Conservation (phyloP, 805 yeast genomes). For the Sugiyamaella marilandica region DNA sequence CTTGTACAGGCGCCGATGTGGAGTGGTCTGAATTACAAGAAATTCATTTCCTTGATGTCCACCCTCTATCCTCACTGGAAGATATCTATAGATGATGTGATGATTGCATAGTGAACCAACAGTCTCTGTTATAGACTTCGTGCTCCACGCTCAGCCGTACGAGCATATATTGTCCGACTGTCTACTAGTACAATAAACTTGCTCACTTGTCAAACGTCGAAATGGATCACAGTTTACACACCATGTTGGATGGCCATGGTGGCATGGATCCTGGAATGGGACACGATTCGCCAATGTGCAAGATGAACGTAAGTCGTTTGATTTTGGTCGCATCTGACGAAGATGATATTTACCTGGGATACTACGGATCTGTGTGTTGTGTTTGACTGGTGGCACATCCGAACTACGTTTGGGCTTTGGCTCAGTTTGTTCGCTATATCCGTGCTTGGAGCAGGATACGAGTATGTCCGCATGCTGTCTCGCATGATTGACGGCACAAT, state of each 20-base stretch:
- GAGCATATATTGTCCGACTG: not conserved
- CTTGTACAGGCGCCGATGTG: too few relatives aligned
- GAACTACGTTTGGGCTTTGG: slow-evolving; percentile 46
- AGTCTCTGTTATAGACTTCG: not conserved
- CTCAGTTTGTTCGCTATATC: slow-evolving; percentile 48
- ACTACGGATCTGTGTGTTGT: slow-evolving; percentile 68
- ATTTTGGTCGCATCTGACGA: not conserved
- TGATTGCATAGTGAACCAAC: too few relatives aligned
- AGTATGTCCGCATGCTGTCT: slow-evolving; percentile 41
- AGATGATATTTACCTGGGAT: slow-evolving; percentile 77
- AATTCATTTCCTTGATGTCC: too few relatives aligned
- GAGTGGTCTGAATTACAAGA: too few relatives aligned
- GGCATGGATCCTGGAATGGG: slow-evolving; percentile 17
- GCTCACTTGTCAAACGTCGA: slow-evolving; percentile 17
- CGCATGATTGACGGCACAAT: slow-evolving; percentile 14
- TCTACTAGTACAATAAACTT: not conserved
- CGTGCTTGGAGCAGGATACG: slow-evolving; percentile 53
- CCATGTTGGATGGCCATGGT: slow-evolving; percentile 12
- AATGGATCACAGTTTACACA: slow-evolving; percentile 3
- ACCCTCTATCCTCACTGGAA: too few relatives aligned
- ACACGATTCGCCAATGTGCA: slow-evolving; percentile 20
- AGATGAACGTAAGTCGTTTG: slow-evolving; percentile 20
- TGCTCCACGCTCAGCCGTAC: not conserved
- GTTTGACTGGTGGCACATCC: slow-evolving; percentile 76
- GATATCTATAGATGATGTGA: too few relatives aligned